Evolutionary conservation across 2,329 filamentous ascomycete genomes (phyloP).

Genomic region (Fusarium duplospermum): DNA sequence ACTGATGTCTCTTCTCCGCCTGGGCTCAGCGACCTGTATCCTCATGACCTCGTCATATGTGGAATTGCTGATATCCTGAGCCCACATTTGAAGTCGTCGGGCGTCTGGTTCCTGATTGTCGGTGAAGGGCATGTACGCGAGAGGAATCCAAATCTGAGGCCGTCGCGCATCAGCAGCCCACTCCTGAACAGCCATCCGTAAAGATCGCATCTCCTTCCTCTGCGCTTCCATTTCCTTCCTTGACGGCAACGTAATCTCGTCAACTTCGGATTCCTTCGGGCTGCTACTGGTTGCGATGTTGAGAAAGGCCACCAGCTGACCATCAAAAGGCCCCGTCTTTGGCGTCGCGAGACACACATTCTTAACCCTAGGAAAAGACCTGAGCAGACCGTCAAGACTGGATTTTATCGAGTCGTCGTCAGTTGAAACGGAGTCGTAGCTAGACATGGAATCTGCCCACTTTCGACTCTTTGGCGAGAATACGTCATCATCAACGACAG

Average conservation of each 20-base stretch:
- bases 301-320: constrained; percentile 60
- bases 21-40: constrained; percentile 55
- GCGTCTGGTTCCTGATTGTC: constrained; percentile 54
- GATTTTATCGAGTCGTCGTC: constrained; percentile 10
- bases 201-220: constrained; percentile 54
- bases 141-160: constrained; percentile 61
- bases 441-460: constrained; percentile 19
- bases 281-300: constrained; percentile 46
- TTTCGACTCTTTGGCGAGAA: constrained; percentile 14
- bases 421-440: constrained; percentile 23
- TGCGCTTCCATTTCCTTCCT: constrained; percentile 54
- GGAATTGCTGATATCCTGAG: constrained; percentile 63
- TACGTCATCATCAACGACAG: constrained; percentile 1
- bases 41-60: constrained; percentile 59
- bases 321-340: constrained; percentile 63
- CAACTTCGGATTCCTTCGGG: not conserved
- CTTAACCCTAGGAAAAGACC: constrained; percentile 54
- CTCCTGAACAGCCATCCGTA: constrained; percentile 55
- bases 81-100: constrained; percentile 63
- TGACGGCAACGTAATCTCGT: constrained; percentile 46
- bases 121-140: constrained; percentile 59
- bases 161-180: constrained; percentile 48
- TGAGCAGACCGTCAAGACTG: constrained; percentile 53
- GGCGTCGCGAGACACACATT: constrained; percentile 58
- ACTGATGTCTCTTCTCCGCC: constrained; percentile 28